These are phyloP conservation scores for Chaetomiaceae sp. DNA, from an alignment of 2,329 filamentous ascomycete species.

Conservation along the genomic window DNA sequence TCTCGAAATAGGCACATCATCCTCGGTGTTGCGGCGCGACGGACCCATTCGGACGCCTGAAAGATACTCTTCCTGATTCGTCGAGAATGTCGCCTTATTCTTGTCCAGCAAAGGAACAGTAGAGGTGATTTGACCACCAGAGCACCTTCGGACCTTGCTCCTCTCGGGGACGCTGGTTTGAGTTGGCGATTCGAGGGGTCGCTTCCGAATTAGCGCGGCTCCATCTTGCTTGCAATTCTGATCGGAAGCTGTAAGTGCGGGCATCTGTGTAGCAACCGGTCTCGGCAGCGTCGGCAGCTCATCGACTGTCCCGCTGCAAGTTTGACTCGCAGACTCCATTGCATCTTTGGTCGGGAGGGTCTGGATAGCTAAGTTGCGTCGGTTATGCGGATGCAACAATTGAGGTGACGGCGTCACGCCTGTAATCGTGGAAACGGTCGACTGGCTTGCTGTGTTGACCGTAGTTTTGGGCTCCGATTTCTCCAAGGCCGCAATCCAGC, in stretches of 20 bases:
- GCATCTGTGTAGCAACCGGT: not conserved
- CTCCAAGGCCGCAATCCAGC: slow-evolving; percentile 60
- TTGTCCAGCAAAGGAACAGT: not conserved
- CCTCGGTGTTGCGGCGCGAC: slow-evolving; percentile 11
- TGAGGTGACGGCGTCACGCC: slow-evolving; percentile 19
- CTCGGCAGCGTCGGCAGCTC: not conserved
- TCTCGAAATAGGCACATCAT: not conserved
- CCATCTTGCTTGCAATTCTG: not conserved
- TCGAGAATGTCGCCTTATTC: not conserved
- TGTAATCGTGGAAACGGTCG: slow-evolving; percentile 34
- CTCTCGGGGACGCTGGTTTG: not conserved
- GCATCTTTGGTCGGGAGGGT: not conserved
- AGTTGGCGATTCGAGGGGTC: not conserved
- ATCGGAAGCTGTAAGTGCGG: not conserved
- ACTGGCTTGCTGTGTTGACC: slow-evolving; percentile 44
- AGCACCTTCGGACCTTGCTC: slow-evolving; percentile 11
- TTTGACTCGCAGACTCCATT: not conserved
- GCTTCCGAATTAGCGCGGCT: not conserved
- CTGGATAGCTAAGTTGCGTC: not conserved
- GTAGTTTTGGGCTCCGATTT: slow-evolving; percentile 43
- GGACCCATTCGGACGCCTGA: not conserved
- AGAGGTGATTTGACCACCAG: not conserved
- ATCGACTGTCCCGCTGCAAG: not conserved
- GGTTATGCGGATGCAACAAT: not conserved
- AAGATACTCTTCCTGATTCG: not conserved